phyloP scores from a whole-genome alignment of 2,329 filamentous ascomycete genomes.

The Elsinoe ampelina region DNA sequence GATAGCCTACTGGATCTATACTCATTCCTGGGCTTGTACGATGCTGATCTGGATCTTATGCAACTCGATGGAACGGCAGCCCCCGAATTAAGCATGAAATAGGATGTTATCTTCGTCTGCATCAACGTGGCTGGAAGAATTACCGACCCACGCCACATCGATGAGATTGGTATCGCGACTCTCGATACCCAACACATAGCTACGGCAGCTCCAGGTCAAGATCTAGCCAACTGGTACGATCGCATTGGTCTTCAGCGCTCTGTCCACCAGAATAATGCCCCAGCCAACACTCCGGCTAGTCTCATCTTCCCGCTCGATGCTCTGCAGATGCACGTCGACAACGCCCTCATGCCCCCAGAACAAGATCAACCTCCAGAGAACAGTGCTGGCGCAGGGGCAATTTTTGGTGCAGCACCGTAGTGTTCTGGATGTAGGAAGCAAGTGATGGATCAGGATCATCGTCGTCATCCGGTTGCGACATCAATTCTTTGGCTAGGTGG shows the following conservation, averaged over 20 bases:
- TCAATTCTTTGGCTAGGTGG: too few relatives aligned
- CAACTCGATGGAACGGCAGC: neutral
- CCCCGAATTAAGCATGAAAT: neutral
- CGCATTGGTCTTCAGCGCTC: conserved; percentile 17
- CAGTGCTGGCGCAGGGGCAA: too few relatives aligned
- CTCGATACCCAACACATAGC: conserved; percentile 20
- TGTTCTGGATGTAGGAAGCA: too few relatives aligned
- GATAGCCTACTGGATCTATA: neutral
- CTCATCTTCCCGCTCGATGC: too few relatives aligned
- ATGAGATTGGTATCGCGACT: conserved; percentile 23
- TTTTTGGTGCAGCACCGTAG: too few relatives aligned
- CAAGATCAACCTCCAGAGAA: too few relatives aligned
- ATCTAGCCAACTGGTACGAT: conserved; percentile 11
- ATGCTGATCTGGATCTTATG: neutral
- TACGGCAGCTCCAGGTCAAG: neutral
- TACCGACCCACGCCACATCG: conserved; percentile 18
- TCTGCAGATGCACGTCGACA: too few relatives aligned
- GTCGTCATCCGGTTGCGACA: too few relatives aligned
- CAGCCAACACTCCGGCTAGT: conserved; percentile 17
- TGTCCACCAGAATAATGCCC: conserved; percentile 19
- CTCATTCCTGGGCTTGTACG: neutral
- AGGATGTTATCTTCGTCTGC: conserved; percentile 21
- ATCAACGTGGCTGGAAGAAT: conserved; percentile 23
- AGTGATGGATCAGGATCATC: too few relatives aligned
- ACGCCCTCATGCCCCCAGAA: too few relatives aligned